Conservation (phyloP, 2,329 filamentous ascomycete genomes). For the Metarhizium anisopliae region DNA sequence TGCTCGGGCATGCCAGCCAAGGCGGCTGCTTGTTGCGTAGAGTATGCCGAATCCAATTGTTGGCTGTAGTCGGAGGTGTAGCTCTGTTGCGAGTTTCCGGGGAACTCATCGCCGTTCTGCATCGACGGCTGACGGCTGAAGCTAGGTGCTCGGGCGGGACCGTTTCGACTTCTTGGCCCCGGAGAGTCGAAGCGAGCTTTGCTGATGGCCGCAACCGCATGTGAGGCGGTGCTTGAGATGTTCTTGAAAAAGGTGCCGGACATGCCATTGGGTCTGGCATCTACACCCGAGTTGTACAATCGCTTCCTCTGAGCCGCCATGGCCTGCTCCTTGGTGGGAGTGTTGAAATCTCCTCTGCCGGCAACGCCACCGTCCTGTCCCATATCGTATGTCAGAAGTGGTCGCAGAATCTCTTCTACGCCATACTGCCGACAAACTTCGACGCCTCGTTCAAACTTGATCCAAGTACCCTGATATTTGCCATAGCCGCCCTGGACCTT, state of each 20-base stretch:
- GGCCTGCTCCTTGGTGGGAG: conserved; percentile 95
- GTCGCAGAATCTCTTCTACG: conserved; percentile 67
- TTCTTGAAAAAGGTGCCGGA: conserved; percentile 95
- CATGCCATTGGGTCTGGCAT: conserved; percentile 56
- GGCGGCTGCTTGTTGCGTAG: conserved; percentile 44
- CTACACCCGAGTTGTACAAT: conserved; percentile 65
- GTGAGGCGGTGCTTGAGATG: conserved; percentile 86
- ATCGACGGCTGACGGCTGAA: conserved; percentile 65
- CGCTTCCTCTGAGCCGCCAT: conserved; percentile 94
- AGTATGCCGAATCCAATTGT: conserved; percentile 61
- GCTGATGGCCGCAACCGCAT: conserved; percentile 91
- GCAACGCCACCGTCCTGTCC: conserved; percentile 64
- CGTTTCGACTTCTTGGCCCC: conserved; percentile 55
- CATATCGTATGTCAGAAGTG: conserved; percentile 73
- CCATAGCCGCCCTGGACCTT: conserved; percentile 98
- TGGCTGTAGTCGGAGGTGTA: conserved; percentile 69
- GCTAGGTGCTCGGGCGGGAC: conserved; percentile 56
- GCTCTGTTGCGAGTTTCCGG: conserved; percentile 76
- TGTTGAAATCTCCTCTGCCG: conserved; percentile 72
- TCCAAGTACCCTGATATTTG: conserved; percentile 99
- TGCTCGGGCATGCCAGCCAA: conserved; percentile 38
- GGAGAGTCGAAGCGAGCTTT: conserved; percentile 92
- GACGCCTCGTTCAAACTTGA: conserved; percentile 82
- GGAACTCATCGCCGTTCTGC: conserved; percentile 60
- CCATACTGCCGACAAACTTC: conserved; percentile 80